These are phyloP conservation scores for Nemania serpens DNA, from an alignment of 2,329 filamentous ascomycete genomes.

Conservation along the genomic window DNA sequence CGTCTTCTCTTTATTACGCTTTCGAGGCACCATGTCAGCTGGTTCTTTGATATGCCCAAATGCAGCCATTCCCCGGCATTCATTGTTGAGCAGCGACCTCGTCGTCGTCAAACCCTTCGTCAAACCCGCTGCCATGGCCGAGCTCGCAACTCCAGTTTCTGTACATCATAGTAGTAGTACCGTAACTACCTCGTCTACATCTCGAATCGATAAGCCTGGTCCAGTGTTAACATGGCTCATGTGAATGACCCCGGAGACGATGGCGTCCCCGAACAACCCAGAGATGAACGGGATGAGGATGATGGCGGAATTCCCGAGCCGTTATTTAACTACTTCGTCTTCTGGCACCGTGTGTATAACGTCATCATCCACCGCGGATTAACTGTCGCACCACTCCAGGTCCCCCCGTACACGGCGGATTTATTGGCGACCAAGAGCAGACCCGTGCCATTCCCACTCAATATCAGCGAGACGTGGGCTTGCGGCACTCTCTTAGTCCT, in stretches of 20 bases:
- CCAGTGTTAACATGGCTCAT: slow-evolving; percentile 13
- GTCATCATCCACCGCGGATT: slow-evolving; percentile 28
- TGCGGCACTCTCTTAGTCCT: slow-evolving; percentile 22
- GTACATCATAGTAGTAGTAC: background rate
- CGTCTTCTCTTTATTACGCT: slow-evolving; percentile 5
- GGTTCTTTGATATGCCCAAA: slow-evolving; percentile 19
- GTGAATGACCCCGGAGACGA: background rate
- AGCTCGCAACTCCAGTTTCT: background rate
- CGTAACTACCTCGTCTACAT: too few species aligned
- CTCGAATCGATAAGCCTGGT: too few species aligned
- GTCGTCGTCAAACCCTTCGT: background rate
- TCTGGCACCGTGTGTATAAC: slow-evolving; percentile 6
- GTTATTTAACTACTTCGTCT: background rate
- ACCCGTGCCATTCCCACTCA: slow-evolving; percentile 30
- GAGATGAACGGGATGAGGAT: slow-evolving; percentile 11
- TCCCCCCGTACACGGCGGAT: background rate
- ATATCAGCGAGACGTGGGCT: slow-evolving; percentile 27
- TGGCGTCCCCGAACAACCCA: too few species aligned
- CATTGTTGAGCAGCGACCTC: slow-evolving; percentile 14
- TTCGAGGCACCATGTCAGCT: background rate
- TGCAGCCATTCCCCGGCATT: slow-evolving; percentile 1
- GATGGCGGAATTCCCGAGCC: background rate
- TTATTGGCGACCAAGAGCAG: slow-evolving; percentile 14
- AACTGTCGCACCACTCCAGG: background rate
- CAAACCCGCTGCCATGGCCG: background rate